These are phyloP conservation scores for Xylariaceae sp. DNA, from an alignment of 2,329 filamentous ascomycete genomes.

Conservation along the genomic window DNA sequence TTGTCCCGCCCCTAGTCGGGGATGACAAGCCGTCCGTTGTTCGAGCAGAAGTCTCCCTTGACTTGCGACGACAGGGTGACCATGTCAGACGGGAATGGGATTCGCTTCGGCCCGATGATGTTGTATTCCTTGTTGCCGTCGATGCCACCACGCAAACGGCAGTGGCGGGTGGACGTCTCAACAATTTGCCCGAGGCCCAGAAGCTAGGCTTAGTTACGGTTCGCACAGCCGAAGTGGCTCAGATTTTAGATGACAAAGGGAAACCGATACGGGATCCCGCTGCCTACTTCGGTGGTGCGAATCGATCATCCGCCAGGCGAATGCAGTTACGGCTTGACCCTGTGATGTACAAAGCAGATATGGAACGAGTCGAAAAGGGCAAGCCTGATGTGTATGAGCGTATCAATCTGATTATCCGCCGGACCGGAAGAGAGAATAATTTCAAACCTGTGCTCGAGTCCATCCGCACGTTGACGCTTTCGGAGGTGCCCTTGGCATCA, in stretches of 20 bases:
- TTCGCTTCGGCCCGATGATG: constrained; percentile 75
- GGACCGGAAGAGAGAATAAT: constrained; percentile 88
- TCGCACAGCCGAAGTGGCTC: constrained; percentile 78
- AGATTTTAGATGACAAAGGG: constrained; percentile 81
- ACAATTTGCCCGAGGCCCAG: constrained; percentile 46
- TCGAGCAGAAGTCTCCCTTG: constrained; percentile 77
- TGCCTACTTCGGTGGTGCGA: constrained; percentile 58
- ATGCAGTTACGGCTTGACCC: constrained; percentile 79
- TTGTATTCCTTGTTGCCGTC: constrained; percentile 79
- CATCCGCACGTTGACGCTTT: constrained; percentile 77
- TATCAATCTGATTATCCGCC: constrained; percentile 80
- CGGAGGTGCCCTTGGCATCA: constrained; percentile 76
- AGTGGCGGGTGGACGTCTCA: constrained; percentile 49
- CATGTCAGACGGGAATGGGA: constrained; percentile 85
- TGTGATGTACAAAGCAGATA: constrained; percentile 70
- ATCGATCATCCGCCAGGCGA: constrained; percentile 56
- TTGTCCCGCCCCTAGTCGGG: constrained; percentile 76
- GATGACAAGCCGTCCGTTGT: constrained; percentile 78
- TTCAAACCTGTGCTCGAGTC: constrained; percentile 92
- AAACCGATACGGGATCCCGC: constrained; percentile 61
- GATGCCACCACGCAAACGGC: constrained; percentile 53
- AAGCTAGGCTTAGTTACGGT: constrained; percentile 64
- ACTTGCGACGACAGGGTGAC: constrained; percentile 73
- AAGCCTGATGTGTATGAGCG: constrained; percentile 74
- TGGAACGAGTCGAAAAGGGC: constrained; percentile 57